Evolutionary conservation across 2,329 filamentous ascomycete genomes (phyloP).

Genomic region (Sclerotinia subarctica): DNA sequence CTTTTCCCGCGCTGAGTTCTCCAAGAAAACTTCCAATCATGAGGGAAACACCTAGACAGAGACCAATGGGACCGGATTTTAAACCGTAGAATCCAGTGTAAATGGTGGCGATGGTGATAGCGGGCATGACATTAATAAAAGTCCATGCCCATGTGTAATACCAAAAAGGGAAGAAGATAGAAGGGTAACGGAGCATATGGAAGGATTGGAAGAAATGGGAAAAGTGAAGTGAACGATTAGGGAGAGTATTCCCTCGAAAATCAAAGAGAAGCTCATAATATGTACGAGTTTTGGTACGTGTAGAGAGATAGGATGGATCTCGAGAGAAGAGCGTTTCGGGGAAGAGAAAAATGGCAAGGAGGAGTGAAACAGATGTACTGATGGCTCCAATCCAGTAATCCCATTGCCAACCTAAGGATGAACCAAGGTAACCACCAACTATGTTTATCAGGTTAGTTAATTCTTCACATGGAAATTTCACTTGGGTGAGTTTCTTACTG

Average conservation of each 20-base stretch:
- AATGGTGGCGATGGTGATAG: slow-evolving; percentile 32
- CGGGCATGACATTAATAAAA: slow-evolving; percentile 36
- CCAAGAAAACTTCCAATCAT: slow-evolving; percentile 34
- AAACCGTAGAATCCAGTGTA: slow-evolving; percentile 34
- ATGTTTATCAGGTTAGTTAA: background rate
- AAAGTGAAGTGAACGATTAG: slow-evolving; percentile 30
- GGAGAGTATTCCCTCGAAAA: slow-evolving; percentile 33
- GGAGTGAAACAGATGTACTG: slow-evolving; percentile 29
- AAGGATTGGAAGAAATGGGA: slow-evolving; percentile 35
- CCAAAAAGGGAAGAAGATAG: slow-evolving; percentile 33
- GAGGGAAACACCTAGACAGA: slow-evolving; percentile 32
- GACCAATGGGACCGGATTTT: slow-evolving; percentile 32
- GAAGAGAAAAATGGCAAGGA: slow-evolving; percentile 35
- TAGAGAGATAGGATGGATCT: slow-evolving; percentile 30
- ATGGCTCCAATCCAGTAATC: slow-evolving; percentile 37
- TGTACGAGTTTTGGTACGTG: slow-evolving; percentile 28
- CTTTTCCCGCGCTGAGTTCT: slow-evolving; percentile 33
- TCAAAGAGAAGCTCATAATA: slow-evolving; percentile 33
- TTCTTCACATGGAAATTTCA: background rate
- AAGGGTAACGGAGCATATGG: slow-evolving; percentile 35
- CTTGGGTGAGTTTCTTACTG: slow-evolving; percentile 24
- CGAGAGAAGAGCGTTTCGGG: slow-evolving; percentile 37
- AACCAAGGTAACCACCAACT: slow-evolving; percentile 36
- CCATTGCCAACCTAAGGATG: slow-evolving; percentile 36
- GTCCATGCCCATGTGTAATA: slow-evolving; percentile 37